These are phyloP conservation scores for Cordyceps militaris DNA, from an alignment of 2,329 filamentous ascomycete genomes.

Conservation along the genomic window DNA sequence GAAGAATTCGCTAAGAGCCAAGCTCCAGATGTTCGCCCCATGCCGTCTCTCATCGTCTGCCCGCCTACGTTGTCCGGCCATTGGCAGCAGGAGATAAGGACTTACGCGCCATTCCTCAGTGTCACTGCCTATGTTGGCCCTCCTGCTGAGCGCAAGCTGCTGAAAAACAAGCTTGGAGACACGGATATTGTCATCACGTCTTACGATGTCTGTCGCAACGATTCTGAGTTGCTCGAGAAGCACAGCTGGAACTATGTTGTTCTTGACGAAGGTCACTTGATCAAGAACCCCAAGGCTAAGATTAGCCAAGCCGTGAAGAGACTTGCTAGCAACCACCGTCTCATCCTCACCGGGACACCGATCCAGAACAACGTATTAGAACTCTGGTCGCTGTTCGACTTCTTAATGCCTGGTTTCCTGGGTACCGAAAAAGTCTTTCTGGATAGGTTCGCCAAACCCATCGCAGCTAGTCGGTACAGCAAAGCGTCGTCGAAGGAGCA, in stretches of 20 bases:
- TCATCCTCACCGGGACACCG: slow-evolving; percentile 93
- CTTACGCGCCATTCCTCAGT: slow-evolving; percentile 88
- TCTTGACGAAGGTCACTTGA: slow-evolving; percentile 92
- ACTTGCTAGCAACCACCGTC: slow-evolving; percentile 81
- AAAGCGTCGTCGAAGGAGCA: slow-evolving; percentile 98
- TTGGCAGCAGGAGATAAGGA: slow-evolving; percentile 96
- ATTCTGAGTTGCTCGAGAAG: slow-evolving; percentile 74
- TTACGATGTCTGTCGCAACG: slow-evolving; percentile 96
- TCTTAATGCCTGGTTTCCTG: slow-evolving; percentile 96
- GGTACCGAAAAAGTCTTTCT: slow-evolving; percentile 93
- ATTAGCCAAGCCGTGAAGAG: slow-evolving; percentile 89
- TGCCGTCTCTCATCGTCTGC: slow-evolving; percentile 92
- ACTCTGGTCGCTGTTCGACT: slow-evolving; percentile 96
- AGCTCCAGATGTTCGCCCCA: slow-evolving; percentile 65
- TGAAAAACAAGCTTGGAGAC: slow-evolving; percentile 61
- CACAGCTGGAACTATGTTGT: slow-evolving; percentile 97
- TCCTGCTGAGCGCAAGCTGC: slow-evolving; percentile 67
- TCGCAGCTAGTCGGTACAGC: slow-evolving; percentile 87
- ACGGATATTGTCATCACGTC: slow-evolving; percentile 96
- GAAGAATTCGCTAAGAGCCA: slow-evolving; percentile 83
- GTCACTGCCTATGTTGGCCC: slow-evolving; percentile 89
- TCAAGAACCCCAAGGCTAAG: slow-evolving; percentile 98
- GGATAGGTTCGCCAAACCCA: slow-evolving; percentile 90
- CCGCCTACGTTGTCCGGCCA: slow-evolving; percentile 94
- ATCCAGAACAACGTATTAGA: slow-evolving; percentile 98